phyloP scores from a whole-genome alignment of 2,329 filamentous ascomycete species.

The Xylaria sp. region DNA sequence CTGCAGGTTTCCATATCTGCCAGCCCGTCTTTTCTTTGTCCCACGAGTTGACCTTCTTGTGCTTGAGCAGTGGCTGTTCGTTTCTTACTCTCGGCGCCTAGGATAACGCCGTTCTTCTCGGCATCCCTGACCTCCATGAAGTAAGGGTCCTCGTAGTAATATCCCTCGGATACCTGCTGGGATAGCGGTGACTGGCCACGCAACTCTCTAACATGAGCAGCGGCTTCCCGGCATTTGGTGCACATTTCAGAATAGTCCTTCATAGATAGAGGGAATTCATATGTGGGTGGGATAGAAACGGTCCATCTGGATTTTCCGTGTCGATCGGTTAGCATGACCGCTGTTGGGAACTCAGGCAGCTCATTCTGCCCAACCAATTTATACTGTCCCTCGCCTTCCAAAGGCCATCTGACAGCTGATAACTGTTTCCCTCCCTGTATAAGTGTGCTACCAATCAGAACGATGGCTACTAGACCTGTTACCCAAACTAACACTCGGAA shows the following conservation, averaged over 20 bases:
- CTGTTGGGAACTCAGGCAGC: constrained; percentile 78
- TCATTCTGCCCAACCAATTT: constrained; percentile 74
- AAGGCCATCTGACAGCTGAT: constrained; percentile 54
- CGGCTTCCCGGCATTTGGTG: constrained; percentile 72
- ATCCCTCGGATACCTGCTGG: constrained; percentile 60
- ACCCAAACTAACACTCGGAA: constrained; percentile 67
- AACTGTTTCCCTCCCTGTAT: constrained; percentile 49
- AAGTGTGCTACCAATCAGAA: constrained; percentile 60
- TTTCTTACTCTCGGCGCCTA: constrained; percentile 55
- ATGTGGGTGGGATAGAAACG: constrained; percentile 76
- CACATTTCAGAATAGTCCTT: constrained; percentile 77
- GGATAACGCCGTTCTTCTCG: constrained; percentile 71
- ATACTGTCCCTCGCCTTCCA: constrained; percentile 60
- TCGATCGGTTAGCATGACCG: constrained; percentile 74
- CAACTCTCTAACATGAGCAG: constrained; percentile 65
- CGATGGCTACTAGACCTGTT: constrained; percentile 59
- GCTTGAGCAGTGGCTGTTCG: constrained; percentile 52
- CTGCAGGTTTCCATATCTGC: constrained; percentile 70
- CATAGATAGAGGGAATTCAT: constrained; percentile 73
- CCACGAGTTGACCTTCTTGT: constrained; percentile 56
- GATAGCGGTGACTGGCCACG: constrained; percentile 56
- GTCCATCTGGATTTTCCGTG: constrained; percentile 79
- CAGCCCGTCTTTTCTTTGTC: constrained; percentile 57
- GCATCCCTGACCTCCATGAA: constrained; percentile 82
- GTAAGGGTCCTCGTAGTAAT: constrained; percentile 72